Conservation (phyloP, 2,329 filamentous ascomycete species). For the Rasamsonia emersonii region DNA sequence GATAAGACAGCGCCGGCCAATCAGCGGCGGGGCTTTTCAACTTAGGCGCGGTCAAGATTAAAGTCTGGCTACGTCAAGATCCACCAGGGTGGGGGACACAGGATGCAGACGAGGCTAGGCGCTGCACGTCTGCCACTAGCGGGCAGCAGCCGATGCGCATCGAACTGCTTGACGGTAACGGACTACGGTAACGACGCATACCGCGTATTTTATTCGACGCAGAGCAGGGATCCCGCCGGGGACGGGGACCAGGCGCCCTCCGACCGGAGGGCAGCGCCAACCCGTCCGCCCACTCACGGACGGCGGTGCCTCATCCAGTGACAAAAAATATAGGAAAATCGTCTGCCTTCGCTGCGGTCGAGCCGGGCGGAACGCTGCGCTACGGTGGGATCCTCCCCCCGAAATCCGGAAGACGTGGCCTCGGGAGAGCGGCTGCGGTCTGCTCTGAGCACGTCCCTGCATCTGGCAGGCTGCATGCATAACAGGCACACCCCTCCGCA, state of each 20-base stretch:
- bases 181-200: not conserved
- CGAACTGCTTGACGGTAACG: not conserved
- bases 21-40: conserved; percentile 22
- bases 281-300: not conserved
- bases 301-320: conserved; percentile 1
- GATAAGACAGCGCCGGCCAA: conserved; percentile 25
- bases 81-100: conserved; percentile 17
- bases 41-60: conserved; percentile 27
- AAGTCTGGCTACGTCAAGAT: conserved; percentile 30
- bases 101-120: conserved; percentile 1
- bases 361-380: too few species aligned
- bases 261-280: not conserved
- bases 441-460: not conserved
- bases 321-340: too few species aligned
- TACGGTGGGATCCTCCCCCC: too few species aligned
- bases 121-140: not conserved
- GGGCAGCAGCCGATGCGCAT: not conserved
- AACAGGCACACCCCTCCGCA: too few species aligned
- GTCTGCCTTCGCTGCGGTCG: too few species aligned
- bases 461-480: conserved; percentile 1
- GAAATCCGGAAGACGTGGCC: too few species aligned
- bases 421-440: too few species aligned
- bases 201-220: conserved; percentile 3
- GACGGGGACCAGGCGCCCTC: not conserved
- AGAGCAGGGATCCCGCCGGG: conserved; percentile 5